These are phyloP conservation scores for Fusarium xylarioides DNA, from an alignment of 2,329 filamentous ascomycete genomes.

Conservation along the genomic window DNA sequence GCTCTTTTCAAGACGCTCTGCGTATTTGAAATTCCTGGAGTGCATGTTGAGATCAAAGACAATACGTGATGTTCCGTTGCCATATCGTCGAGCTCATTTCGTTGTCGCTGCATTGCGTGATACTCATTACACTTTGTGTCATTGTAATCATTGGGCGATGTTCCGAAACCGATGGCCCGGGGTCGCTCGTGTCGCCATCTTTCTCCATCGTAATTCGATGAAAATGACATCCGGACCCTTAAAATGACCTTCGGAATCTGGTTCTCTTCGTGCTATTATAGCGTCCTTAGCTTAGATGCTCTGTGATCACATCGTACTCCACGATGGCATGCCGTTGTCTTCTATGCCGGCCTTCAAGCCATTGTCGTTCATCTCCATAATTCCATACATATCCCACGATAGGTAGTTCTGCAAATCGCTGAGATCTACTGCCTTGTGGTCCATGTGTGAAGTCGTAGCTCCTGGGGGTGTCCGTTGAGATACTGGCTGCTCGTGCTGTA, in stretches of 20 bases:
- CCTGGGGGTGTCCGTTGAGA: constrained; percentile 36
- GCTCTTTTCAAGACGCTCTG: not conserved
- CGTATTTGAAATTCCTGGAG: not conserved
- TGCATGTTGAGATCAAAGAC: not conserved
- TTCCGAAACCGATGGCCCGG: constrained; percentile 32
- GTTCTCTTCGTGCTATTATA: not conserved
- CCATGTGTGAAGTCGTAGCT: constrained; percentile 41
- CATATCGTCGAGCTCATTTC: not conserved
- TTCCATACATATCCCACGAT: constrained; percentile 53
- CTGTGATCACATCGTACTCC: constrained; percentile 37
- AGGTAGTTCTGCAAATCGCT: constrained; percentile 52
- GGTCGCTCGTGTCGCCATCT: not conserved
- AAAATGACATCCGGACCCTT: not conserved
- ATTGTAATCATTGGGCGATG: constrained; percentile 22
- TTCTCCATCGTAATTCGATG: not conserved
- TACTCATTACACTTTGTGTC: not conserved
- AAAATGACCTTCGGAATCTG: not conserved
- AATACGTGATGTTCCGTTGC: not conserved
- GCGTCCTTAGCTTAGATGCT: not conserved
- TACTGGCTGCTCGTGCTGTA: constrained; percentile 51
- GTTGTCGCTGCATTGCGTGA: constrained; percentile 26
- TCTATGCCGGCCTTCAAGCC: constrained; percentile 49
- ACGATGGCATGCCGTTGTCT: constrained; percentile 46
- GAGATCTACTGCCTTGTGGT: constrained; percentile 49
- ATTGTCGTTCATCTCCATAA: constrained; percentile 52